Evolutionary conservation across 495 filamentous ascomycete genomes (phyloP), one percentile per base, ranked within the genome.

Genomic region (Podospora australis): DNA sequence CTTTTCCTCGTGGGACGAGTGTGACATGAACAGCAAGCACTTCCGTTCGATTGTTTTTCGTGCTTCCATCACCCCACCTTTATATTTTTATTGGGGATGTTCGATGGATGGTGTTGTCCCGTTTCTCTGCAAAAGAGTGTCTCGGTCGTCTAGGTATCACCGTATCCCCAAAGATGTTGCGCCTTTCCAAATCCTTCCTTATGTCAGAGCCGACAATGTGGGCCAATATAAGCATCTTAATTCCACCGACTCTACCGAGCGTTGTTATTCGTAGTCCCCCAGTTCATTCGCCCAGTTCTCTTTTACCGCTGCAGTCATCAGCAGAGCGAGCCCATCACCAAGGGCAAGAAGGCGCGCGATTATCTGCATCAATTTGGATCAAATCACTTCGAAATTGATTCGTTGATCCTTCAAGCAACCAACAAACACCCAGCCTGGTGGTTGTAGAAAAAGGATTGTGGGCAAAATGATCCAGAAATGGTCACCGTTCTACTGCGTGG

Each of bases 291-390:
- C n/a, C n/a, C n/a, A n/a, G n/a, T n/a, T n/a, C n/a, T n/a, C n/a
- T n/a, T n/a, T n/a, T n/a, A n/a, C 34, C 7, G 4, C 21, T 45
- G 48, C 48, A 45, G 48, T 39, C 48, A 51, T 40, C 48, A 50
- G n/a, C n/a, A n/a, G n/a, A n/a, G n/a, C n/a, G n/a, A n/a, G n/a
- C n/a, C n/a, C 13, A 30, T n/a, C 1, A 5, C 22, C 17, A n/a
- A 20, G 19, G 4, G 13, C 21, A 21, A 43, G 14, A 5, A 36
- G 16, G 20, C 40, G 11, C 13, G n/a, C 40, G 21, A 43, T 25
- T n/a, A 35, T 20, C 28, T 26, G 17, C 39, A 34, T 44, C 44
- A 55, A 44, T 50, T 5, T 48, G 39, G 53, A 45, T 43, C 32
- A 52, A 45, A 14, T 8, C 34, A 23, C 30, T n/a, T 29, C 20